Evolutionary conservation across 805 yeast genomes (phyloP), one percentile per base, ranked within the genome.

Genomic region (Trichomonascus vanleenenianus): DNA sequence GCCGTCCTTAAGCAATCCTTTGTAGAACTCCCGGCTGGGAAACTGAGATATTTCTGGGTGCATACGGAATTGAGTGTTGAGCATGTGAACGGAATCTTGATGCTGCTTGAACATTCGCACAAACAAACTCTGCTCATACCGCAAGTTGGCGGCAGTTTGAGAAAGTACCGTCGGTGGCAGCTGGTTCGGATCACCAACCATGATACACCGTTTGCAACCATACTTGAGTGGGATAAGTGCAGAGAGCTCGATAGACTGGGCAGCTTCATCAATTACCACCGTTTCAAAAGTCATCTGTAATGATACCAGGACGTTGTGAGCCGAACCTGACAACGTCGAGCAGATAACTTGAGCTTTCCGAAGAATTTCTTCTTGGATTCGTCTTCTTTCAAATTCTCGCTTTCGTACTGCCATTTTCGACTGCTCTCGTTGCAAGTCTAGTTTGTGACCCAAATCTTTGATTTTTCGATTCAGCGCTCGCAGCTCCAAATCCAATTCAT

Each of bases 161-260:
- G 97, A 91, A 15, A 93, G 66, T 9, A 91, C 97, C 0, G 98
- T 91, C 0, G 98, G 98, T 0, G 98, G 98, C 51, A 93, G 73
- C 66, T 93, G 98, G 61, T 93, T 89, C 2, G 97, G 97, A 67
- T 93, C 98, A 62, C 98, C 98, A 39, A 93, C 98, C 95, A 93
- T 84, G 41, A 93, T 83, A 67, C 97, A 91, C 45, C 80, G 78
- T 49, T 74, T 80, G 56, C 94, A 85, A 1, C 97, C 97, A 61
- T 89, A 93, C 57, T 95, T 72, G 52, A 93, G 68, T 0, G 98
- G 98, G 56, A 91, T 91, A 20, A 93, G 75, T 0, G 95, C 85
- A 6, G 96, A 86, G 31, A 91, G 61, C 60, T 91, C 98, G 34
- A 93, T 89, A 77, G 95, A 84, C 64, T 91, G 98, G 54, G 97